Conservation (phyloP, 179 eudicot species). For the Camellia oleifera region DNA sequence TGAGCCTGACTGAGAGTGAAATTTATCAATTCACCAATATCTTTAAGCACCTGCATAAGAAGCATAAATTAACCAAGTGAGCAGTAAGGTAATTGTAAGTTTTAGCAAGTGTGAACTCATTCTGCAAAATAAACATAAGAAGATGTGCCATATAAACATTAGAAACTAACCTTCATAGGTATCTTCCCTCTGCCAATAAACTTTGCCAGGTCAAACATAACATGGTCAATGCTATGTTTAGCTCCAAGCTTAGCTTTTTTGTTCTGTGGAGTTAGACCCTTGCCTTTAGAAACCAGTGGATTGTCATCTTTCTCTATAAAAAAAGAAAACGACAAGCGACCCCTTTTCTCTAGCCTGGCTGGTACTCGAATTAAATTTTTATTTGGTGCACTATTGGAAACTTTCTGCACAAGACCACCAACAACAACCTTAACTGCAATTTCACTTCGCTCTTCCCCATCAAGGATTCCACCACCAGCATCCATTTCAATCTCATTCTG, state of each 20-base stretch:
- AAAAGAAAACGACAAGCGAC: conserved; percentile 67
- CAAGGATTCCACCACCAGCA: conserved; percentile 37
- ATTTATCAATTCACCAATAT: conserved; percentile 65
- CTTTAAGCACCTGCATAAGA: conserved; percentile 68
- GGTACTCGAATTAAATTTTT: conserved; percentile 74
- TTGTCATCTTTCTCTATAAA: conserved; percentile 55
- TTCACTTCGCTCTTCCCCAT: conserved; percentile 51
- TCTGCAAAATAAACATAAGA: neutral
- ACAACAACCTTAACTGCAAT: conserved; percentile 60
- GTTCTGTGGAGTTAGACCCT: conserved; percentile 32
- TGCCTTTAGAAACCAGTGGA: conserved; percentile 33
- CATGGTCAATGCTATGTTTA: conserved; percentile 47
- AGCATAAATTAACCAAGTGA: neutral
- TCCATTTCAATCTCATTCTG: conserved; percentile 54
- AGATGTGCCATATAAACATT: neutral
- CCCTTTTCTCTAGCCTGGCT: conserved; percentile 71
- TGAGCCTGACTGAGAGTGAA: conserved; percentile 69
- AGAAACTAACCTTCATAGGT: conserved; percentile 70
- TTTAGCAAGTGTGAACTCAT: conserved; percentile 2
- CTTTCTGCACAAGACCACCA: conserved; percentile 48
- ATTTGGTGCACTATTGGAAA: conserved; percentile 29
- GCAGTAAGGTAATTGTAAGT: neutral
- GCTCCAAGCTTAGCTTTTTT: conserved; percentile 50
- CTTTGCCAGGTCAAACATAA: conserved; percentile 73
- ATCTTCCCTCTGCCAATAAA: conserved; percentile 71